Evolutionary conservation across 2,329 filamentous ascomycete species (phyloP).

Genomic region (Aspergillus terreus): DNA sequence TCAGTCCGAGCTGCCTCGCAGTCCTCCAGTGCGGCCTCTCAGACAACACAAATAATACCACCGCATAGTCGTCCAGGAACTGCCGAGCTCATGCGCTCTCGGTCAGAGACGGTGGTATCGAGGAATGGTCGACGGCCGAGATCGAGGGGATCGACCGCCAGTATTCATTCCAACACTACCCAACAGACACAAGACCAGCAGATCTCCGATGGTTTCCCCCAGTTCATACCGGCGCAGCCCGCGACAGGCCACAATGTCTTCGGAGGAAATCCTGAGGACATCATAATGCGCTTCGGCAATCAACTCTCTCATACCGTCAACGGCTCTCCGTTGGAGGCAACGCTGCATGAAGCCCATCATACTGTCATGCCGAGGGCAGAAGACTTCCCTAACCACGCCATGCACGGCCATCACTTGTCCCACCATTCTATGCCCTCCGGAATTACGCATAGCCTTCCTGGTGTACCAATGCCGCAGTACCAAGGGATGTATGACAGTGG

Average conservation of each 20-base stretch:
- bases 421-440: constrained; percentile 35
- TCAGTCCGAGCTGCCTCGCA: constrained; percentile 38
- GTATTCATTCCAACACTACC: constrained; percentile 46
- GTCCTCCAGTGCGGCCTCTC: constrained; percentile 34
- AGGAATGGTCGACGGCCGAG: constrained; percentile 39
- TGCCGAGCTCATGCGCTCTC: constrained; percentile 38
- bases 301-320: constrained; percentile 38
- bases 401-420: constrained; percentile 32
- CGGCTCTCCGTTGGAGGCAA: constrained; percentile 33
- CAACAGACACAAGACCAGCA: constrained; percentile 43
- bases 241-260: constrained; percentile 34
- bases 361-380: constrained; percentile 33
- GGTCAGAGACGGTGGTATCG: constrained; percentile 39
- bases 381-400: constrained; percentile 34
- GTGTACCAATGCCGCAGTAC: constrained; percentile 35
- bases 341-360: constrained; percentile 36
- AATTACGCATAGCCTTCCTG: constrained; percentile 30
- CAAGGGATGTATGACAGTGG: constrained; percentile 40
- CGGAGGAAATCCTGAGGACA: constrained; percentile 40
- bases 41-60: constrained; percentile 34
- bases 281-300: constrained; percentile 43
- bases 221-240: constrained; percentile 36
- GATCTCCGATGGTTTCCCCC: constrained; percentile 35
- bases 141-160: constrained; percentile 46
- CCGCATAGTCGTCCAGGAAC: constrained; percentile 39